These are phyloP conservation scores for Leucocoprinus leucothites DNA, from an alignment of 768 basidiomycete genomes.

Conservation along the genomic window DNA sequence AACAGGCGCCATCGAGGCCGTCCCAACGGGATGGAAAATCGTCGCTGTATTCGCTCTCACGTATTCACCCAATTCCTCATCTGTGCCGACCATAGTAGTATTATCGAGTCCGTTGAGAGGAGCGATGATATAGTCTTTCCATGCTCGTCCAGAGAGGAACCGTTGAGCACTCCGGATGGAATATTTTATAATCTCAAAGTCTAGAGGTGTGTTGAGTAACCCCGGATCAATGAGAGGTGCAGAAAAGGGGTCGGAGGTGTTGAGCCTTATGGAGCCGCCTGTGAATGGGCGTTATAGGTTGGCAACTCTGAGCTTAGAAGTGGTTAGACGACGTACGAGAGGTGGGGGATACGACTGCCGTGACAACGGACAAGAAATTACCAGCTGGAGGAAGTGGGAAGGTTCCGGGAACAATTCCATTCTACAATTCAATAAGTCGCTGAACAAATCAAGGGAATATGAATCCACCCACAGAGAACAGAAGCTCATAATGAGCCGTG, in stretches of 20 bases:
- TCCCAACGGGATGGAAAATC: constrained; percentile 28
- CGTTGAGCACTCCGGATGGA: constrained; percentile 21
- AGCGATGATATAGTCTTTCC: constrained; percentile 24
- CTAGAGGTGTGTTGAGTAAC: constrained; percentile 32
- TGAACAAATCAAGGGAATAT: background rate
- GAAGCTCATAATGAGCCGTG: constrained; percentile 27
- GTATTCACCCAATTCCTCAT: constrained; percentile 23
- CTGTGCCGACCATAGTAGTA: constrained; percentile 18
- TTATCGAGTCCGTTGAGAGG: constrained; percentile 12
- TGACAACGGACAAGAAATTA: constrained; percentile 19
- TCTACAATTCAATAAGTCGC: background rate
- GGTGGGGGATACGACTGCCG: constrained; percentile 22
- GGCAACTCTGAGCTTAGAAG: background rate
- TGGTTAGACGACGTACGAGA: constrained; percentile 29
- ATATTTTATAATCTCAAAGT: constrained; percentile 25
- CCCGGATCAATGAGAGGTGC: constrained; percentile 48
- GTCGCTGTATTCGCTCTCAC: constrained; percentile 21
- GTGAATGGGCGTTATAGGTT: background rate
- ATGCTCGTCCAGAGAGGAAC: constrained; percentile 22
- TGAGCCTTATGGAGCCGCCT: constrained; percentile 38
- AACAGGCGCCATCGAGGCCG: constrained; percentile 26
- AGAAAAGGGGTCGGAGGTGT: constrained; percentile 42
- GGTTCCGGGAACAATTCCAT: constrained; percentile 4
- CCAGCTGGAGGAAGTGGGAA: constrained; percentile 16
- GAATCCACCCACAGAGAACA: constrained; percentile 22